Evolutionary conservation across 2,329 filamentous ascomycete genomes (phyloP), one percentile per base, ranked within the genome.

Genomic region (Botrytis squamosa): DNA sequence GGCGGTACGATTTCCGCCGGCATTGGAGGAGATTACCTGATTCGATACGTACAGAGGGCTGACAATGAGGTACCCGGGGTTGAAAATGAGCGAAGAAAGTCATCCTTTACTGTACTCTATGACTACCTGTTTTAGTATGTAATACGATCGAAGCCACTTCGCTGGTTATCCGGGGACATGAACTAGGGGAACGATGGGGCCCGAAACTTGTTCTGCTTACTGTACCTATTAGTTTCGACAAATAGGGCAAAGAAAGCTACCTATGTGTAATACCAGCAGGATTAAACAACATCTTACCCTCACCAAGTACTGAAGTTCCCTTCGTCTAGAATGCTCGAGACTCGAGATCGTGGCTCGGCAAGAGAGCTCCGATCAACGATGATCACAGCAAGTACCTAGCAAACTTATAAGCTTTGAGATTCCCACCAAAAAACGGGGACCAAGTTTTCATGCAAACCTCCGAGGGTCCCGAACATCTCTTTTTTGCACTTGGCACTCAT

Each of bases 1-100:
- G 90, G 90, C 14, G 89, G 90, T 38, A 85, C 84, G 7, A 88
- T 92, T 75, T 87, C 88, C 76, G 74, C 86, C 4, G 90, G 90
- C 1, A 78, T 92, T 73, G 86, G 84, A 3, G 84, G 82, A 4
- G 90, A 92, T 77, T 92, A 92, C 79, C 74, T 87, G n/a, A 76
- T 87, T 22, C 84, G 83, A 76, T 89, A 88, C 76, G 71, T 80
- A n/a, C 73, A 83, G 63, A 62, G 63, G 22, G 57, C 66, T 10
- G 74, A 74, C 18, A 62, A 60, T 22, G 55, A 70, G 18, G 22
- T 25, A 25, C 42, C 55, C 18, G 55, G 22, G 22, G 64, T 38
- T 36, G 44, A 38, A 14, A 38, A 46, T 40, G 52, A 52, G 16
- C 60, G 64, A 66, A 71, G 38, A 64, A 70, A 36, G 46, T 73